Evolutionary conservation across 306 rosid genomes (phyloP).

Genomic region (Lithocarpus polystachyus): DNA sequence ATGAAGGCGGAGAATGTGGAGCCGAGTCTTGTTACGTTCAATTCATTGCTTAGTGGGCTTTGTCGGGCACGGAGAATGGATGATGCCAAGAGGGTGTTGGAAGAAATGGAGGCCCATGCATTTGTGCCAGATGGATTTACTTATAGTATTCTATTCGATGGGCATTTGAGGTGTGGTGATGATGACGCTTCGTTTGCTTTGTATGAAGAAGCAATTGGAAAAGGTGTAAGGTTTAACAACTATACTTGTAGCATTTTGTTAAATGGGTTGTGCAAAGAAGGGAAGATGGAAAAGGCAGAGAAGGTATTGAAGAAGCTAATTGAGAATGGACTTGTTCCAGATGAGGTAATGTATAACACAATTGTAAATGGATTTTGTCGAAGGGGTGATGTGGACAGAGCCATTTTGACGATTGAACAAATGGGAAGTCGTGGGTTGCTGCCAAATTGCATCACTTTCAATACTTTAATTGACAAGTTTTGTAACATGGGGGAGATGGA

Average conservation of each 20-base stretch:
- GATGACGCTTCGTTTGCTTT: conserved; percentile 29
- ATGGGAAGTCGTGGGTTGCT: conserved; percentile 58
- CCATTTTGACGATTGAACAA: conserved; percentile 38
- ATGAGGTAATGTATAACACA: conserved; percentile 50
- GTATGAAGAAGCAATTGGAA: conserved; percentile 27
- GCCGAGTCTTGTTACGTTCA: conserved; percentile 55
- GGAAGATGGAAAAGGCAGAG: conserved; percentile 54
- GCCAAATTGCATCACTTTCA: conserved; percentile 59
- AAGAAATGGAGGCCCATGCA: conserved; percentile 56
- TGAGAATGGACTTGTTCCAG: conserved; percentile 46
- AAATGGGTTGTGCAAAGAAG: conserved; percentile 63
- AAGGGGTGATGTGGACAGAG: conserved; percentile 45
- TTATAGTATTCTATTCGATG: conserved; percentile 49
- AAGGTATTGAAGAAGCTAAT: conserved; percentile 53
- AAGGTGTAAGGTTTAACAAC: conserved; percentile 34
- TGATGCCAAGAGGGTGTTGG: conserved; percentile 45
- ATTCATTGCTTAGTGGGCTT: conserved; percentile 60
- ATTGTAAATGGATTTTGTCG: conserved; percentile 66
- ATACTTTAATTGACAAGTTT: conserved; percentile 51
- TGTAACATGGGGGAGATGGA: conserved; percentile 55
- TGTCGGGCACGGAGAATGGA: conserved; percentile 52
- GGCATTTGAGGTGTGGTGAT: conserved; percentile 30
- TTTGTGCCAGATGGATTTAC: conserved; percentile 56
- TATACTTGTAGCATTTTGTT: conserved; percentile 51
- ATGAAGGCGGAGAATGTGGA: conserved; percentile 52